Base-by-base conservation (phyloP, 208 protist species). In the Leishmania gerbilli region DNA sequence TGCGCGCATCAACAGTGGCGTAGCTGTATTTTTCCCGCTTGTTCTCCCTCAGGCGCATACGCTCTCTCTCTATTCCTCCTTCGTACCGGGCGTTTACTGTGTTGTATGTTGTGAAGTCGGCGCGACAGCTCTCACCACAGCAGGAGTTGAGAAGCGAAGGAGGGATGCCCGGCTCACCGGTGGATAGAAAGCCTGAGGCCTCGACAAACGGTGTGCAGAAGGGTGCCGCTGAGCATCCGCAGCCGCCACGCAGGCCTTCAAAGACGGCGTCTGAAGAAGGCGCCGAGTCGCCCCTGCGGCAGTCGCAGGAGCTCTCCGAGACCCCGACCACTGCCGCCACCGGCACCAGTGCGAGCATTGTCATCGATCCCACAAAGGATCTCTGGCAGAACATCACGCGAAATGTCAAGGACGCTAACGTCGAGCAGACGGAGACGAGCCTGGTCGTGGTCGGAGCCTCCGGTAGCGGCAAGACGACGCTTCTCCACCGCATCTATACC, bases 331-430 rank as follows among this genome's bases (percentile, higher is more conserved):
- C 72, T n/a, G 80, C 79, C 1, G 78, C 71, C 8, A 71, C 69
- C 2, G 75, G 60, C 31, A 81, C 76, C 71, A n/a, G 53, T 31
- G 83, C 88, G 11, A 77, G 77, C 27, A 88, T 97, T 42, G 67
- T 88, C 37, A 85, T 98, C 31, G 93, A 98, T 80, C 81, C 88
- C 2, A 97, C 90, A 11, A 96, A 96, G 72, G 93, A 96, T 56
- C 83, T 98, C 31, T 98, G 95, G 95, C 87, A 92, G 79, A 98
- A 98, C 87, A 98, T 98, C 75, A 79, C 88, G 17, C 80, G 83
- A 37, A 97, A 96, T 84, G 91, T 94, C 64, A 92, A 90, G 82
- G 92, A 95, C 34, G 84, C 82, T 37, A 86, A 76, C 27, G 76
- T 87, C 8, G 91, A 96, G 78, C 81, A 87, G 77, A 90, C 83